phyloP scores from a whole-genome alignment of 768 basidiomycete genomes.

The Russula virescens region DNA sequence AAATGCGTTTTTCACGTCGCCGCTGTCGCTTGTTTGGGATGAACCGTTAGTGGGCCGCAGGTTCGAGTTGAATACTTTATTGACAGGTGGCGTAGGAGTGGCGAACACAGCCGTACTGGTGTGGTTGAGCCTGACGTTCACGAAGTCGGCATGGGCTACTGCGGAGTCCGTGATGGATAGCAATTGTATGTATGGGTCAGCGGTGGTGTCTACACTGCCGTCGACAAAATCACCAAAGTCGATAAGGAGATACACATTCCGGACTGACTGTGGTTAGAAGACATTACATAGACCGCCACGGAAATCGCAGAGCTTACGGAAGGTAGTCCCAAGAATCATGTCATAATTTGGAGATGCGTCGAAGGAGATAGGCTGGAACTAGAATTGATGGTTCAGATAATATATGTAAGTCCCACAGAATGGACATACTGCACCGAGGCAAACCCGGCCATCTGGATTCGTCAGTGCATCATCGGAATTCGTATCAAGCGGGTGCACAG shows the following conservation, averaged over 20 bases:
- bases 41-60: too few species aligned
- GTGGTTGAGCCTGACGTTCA: constrained; percentile 42
- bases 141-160: constrained; percentile 4
- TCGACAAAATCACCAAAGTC: constrained; percentile 45
- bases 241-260: constrained; percentile 36
- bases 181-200: constrained; percentile 55
- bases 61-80: too few species aligned
- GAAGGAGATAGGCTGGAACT: constrained; percentile 33
- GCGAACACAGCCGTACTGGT: too few species aligned
- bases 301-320: constrained; percentile 29
- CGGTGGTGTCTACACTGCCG: constrained; percentile 32
- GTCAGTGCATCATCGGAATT: constrained; percentile 23
- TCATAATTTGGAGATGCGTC: constrained; percentile 27
- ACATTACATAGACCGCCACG: background rate
- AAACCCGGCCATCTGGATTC: constrained; percentile 29
- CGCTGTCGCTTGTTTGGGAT: background rate
- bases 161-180: constrained; percentile 43
- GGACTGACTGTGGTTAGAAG: constrained; percentile 25
- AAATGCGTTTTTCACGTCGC: background rate
- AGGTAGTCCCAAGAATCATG: constrained; percentile 35
- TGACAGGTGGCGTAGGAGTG: too few species aligned
- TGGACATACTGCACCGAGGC: constrained; percentile 30
- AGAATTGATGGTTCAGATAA: background rate
- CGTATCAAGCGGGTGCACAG: constrained; percentile 35
- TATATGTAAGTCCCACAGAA: background rate